Conservation (phyloP, 331 rosid species). For the Arachis monticola region DNA sequence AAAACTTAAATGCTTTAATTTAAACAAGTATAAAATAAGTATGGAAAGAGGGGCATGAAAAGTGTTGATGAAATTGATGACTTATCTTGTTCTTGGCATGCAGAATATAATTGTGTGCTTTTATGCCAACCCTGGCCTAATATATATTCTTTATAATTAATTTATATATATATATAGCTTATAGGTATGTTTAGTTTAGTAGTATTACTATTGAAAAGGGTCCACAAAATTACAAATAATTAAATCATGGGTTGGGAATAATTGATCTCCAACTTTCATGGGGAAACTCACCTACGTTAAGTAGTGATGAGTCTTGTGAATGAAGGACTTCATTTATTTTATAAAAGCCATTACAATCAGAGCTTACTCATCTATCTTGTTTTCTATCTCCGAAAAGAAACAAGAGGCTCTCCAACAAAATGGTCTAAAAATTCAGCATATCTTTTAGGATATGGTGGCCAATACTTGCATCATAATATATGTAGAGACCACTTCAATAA, state of each 20-base stretch:
- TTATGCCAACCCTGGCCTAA: conserved; percentile 20
- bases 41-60: background rate
- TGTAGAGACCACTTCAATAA: no score
- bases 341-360: conserved; percentile 22
- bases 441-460: conserved; percentile 43
- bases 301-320: conserved; percentile 4
- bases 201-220: conserved; percentile 7
- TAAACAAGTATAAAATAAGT: background rate
- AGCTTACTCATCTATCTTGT: conserved; percentile 35
- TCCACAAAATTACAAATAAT: conserved; percentile 26
- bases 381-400: conserved; percentile 22
- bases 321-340: conserved; percentile 28
- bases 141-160: background rate
- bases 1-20: no score
- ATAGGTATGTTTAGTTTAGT: background rate
- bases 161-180: background rate
- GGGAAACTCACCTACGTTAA: conserved; percentile 37
- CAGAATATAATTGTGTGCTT: background rate
- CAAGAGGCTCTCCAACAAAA: conserved; percentile 12
- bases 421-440: conserved; percentile 46
- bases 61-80: background rate
- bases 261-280: conserved; percentile 46
- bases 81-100: background rate
- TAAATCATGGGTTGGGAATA: conserved; percentile 32
- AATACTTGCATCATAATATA: conserved; percentile 14